Base-by-base conservation (phyloP, 768 basidiomycete species). In the Hebeloma cylindrosporum region DNA sequence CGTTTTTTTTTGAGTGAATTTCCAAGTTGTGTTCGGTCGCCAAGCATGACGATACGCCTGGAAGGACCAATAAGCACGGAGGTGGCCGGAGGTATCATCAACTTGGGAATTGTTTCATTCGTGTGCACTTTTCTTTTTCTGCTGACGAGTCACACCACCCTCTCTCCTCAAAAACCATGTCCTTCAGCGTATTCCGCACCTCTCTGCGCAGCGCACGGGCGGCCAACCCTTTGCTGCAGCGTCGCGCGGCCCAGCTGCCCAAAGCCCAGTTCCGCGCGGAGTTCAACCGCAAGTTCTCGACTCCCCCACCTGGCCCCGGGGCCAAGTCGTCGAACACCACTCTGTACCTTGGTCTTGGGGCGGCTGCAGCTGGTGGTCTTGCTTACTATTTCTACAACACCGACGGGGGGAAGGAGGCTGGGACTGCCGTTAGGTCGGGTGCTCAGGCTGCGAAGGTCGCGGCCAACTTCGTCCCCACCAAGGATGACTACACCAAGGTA, bases 401-500 rank as follows among this genome's bases (percentile, higher is more conserved):
- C 23, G 75, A 80, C 38, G 62, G 74, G 7, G 71, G 73, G 4
- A 73, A 72, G 56, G 72, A 78, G 39, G 73, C 79, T 10, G 67
- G 67, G 18, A 76, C 80, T 30, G 74, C 78, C 13, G 60, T 76
- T 43, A 87, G 81, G 60, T 79, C 84, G 5, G 80, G 75, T 10
- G 68, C 74, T 3, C 83, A 89, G 67, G 58, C 71, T 17, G 75
- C 74, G 10, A 88, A 84, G 61, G 80, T 71, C 45, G 79, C 74
- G 25, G 71, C 78, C 30, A 85, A 87, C 48, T 84, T 92, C 62
- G 77, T 78, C 9, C 87, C 88, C 16, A 75, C 81, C 28, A 81
- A 86, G 69, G 82, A 82, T 40, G 94, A 96, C 60, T 96, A 94
- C 62, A 87, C 91, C 65, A 93, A 95, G 79, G 88, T 83, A 23